Evolutionary conservation across 192 early-diverging fungal genomes (phyloP), one percentile per base, ranked within the genome.

Genomic region (Coemansia sp.): DNA sequence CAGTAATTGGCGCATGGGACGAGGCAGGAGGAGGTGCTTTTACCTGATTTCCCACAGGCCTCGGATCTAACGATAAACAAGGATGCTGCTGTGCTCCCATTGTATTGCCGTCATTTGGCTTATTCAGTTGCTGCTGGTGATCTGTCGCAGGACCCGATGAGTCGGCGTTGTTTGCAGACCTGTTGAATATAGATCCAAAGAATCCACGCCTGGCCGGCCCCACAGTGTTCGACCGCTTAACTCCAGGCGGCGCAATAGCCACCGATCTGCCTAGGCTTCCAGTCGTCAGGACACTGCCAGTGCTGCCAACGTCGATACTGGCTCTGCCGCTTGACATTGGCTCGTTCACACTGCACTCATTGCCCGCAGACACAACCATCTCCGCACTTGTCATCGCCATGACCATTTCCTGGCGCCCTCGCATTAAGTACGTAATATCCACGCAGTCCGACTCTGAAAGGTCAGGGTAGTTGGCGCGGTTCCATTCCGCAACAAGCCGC

Each of bases 401-500:
- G 34, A 75, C 63, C 73, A 81, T 81, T 34, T 81, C 78, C 35
- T 72, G 59, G 8, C 78, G 72, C 20, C 73, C 78, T 2, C 78
- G 72, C 73, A 81, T 64, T 73, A 75, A 25, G 40, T 75, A 70
- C 29, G 70, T 70, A 4, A 81, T 16, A n/a, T 81, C 78, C 18
- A 30, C 34, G 55, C 72, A 67, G 25, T 75, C 78, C 0, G 63
- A 13, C 9, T 66, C 66, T 8, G 66, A 55, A 33, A 81, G 67
- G 15, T 26, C 23, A 0, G 72, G 53, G 8, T 72, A 53, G 66
- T 74, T 70, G 8, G 64, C 64, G 25, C 80, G 70, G 55, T 82
- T 82, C 80, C 80, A 82, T 35, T 82, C 80, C 25, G 75, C 66
- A 3, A 82, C 75, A 61, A 82, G 68, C 7, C 80, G 70, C 42